Conservation (phyloP, 139 green algal genomes). For the Volvox africanus region DNA sequence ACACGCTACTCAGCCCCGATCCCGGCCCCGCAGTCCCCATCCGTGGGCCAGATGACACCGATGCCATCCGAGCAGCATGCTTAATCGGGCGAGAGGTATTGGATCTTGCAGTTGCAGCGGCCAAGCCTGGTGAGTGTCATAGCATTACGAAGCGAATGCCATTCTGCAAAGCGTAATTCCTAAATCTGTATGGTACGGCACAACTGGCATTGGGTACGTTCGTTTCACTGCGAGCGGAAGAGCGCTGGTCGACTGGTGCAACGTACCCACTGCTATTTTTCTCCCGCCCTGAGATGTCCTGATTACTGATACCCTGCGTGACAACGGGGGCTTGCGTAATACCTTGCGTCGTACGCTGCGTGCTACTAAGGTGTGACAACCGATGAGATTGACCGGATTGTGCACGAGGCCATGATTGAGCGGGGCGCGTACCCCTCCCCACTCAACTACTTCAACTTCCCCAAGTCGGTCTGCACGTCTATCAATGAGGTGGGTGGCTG, state of each 20-base stretch:
- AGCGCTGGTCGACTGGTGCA: no score
- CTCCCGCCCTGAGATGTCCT: no score
- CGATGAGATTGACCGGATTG: conserved; percentile 95
- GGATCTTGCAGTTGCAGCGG: conserved; percentile 31
- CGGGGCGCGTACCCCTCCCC: conserved; percentile 91
- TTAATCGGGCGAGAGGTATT: conserved; percentile 51
- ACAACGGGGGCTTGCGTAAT: no score
- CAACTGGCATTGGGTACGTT: no score
- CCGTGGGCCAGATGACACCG: conserved; percentile 74
- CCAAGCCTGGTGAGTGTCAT: conserved; percentile 31
- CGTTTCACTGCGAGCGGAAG: no score
- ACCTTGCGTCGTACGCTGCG: no score
- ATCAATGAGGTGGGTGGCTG: conserved; percentile 90
- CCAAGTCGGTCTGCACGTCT: conserved; percentile 97
- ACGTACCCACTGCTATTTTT: no score
- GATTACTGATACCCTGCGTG: no score
- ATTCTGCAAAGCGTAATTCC: no score
- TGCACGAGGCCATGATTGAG: conserved; percentile 87
- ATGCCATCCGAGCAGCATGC: conserved; percentile 83
- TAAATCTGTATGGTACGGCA: no score
- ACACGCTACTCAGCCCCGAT: no score
- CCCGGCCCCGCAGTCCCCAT: conserved; percentile 65
- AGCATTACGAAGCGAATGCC: no score
- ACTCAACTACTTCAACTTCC: conserved; percentile 95
- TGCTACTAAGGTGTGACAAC: conserved; percentile 86